phyloP scores from a whole-genome alignment of 2,329 filamentous ascomycete species.

The Fusarium subglutinans region DNA sequence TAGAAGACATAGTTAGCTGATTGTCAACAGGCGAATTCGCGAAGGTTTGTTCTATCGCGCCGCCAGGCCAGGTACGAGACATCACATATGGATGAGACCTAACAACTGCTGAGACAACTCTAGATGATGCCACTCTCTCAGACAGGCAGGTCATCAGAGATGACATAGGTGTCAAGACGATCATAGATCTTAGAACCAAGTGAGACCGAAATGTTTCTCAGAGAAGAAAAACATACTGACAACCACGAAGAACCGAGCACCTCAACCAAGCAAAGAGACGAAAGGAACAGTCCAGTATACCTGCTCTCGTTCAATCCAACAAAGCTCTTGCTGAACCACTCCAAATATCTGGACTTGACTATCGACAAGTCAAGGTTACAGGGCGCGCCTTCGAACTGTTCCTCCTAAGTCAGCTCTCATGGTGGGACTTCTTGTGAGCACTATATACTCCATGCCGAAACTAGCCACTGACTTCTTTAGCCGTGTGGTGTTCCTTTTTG shows the following conservation, averaged over 20 bases:
- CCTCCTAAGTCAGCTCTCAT: constrained; percentile 74
- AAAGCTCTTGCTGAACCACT: constrained; percentile 62
- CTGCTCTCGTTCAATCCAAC: constrained; percentile 53
- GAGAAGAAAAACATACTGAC: constrained; percentile 3
- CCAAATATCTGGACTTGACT: constrained; percentile 70
- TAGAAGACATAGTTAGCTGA: neutral
- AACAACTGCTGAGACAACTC: constrained; percentile 12
- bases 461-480: constrained; percentile 30
- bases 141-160: constrained; percentile 70
- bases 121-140: constrained; percentile 74
- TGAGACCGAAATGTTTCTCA: constrained; percentile 48
- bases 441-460: neutral
- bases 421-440: constrained; percentile 69
- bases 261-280: constrained; percentile 72
- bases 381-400: constrained; percentile 75
- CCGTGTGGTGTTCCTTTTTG: constrained; percentile 66
- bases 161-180: constrained; percentile 71
- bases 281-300: constrained; percentile 55
- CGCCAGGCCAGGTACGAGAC: constrained; percentile 64
- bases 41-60: constrained; percentile 75
- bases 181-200: constrained; percentile 84
- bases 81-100: neutral
- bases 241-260: constrained; percentile 71
- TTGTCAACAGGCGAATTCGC: constrained; percentile 56
- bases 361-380: constrained; percentile 77